phyloP scores from a whole-genome alignment of 2,329 filamentous ascomycete species.

The Hyphodiscus sp. region DNA sequence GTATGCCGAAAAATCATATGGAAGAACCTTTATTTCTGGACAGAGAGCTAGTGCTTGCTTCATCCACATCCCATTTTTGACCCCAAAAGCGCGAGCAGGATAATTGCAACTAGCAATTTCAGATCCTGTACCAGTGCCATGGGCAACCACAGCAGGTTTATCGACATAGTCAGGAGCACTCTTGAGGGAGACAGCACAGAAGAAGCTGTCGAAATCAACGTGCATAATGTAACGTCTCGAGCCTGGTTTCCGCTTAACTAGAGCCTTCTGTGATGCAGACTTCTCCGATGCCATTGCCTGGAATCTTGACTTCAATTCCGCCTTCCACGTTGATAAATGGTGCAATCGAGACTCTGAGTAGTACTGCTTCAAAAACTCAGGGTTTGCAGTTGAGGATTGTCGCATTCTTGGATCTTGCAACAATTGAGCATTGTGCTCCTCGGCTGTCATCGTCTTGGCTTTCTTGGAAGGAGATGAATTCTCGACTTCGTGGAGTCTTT shows the following conservation, averaged over 20 bases:
- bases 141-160: slow-evolving; percentile 83
- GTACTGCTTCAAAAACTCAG: slow-evolving; percentile 88
- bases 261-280: slow-evolving; percentile 37
- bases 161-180: slow-evolving; percentile 67
- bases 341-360: slow-evolving; percentile 93
- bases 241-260: slow-evolving; percentile 49
- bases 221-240: slow-evolving; percentile 80
- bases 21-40: slow-evolving; percentile 79
- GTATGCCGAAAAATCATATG: slow-evolving; percentile 92
- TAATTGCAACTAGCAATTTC: slow-evolving; percentile 99
- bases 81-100: slow-evolving; percentile 72
- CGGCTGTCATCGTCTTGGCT: slow-evolving; percentile 58
- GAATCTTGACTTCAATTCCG: slow-evolving; percentile 82
- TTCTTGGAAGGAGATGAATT: slow-evolving; percentile 17
- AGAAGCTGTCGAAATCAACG: slow-evolving; percentile 98
- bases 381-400: slow-evolving; percentile 87
- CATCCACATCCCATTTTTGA: slow-evolving; percentile 99
- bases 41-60: slow-evolving; percentile 78
- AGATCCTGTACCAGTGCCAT: slow-evolving; percentile 76
- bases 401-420: slow-evolving; percentile 78
- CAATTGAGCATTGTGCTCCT: slow-evolving; percentile 85
- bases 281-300: slow-evolving; percentile 74
- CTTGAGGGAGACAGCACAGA: slow-evolving; percentile 85
- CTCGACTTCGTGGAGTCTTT: slow-evolving; percentile 11
- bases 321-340: slow-evolving; percentile 95